phyloP scores from a whole-genome alignment of 2,329 filamentous ascomycete genomes.

The Penicillium sp. region DNA sequence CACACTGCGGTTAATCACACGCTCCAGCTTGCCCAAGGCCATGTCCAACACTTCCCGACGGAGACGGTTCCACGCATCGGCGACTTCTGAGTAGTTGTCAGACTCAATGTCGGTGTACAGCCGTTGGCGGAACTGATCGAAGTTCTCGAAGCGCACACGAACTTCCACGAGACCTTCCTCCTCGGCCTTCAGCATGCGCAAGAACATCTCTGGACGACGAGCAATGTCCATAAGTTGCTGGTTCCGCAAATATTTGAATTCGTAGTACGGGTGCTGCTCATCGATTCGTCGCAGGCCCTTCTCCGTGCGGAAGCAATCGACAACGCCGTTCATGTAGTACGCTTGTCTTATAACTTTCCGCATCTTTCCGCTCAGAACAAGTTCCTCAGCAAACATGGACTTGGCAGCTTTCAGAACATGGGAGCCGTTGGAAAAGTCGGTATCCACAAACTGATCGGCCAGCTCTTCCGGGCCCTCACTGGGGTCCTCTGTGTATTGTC shows the following conservation, averaged over 20 bases:
- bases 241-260: constrained; percentile 94
- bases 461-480: constrained; percentile 79
- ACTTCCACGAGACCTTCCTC: constrained; percentile 91
- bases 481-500: constrained; percentile 84
- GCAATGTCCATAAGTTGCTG: constrained; percentile 83
- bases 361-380: constrained; percentile 85
- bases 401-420: constrained; percentile 79
- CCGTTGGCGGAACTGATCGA: constrained; percentile 74
- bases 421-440: constrained; percentile 74
- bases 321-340: constrained; percentile 80
- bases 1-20: constrained; percentile 83
- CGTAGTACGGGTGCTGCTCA: constrained; percentile 93
- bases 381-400: constrained; percentile 87
- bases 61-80: constrained; percentile 92
- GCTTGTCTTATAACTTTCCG: constrained; percentile 81
- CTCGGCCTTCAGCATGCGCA: constrained; percentile 97
- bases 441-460: constrained; percentile 75
- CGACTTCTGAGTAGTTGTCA: constrained; percentile 92
- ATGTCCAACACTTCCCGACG: constrained; percentile 82
- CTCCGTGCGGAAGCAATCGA: constrained; percentile 89
- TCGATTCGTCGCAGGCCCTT: constrained; percentile 94
- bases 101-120: constrained; percentile 86
- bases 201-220: constrained; percentile 81
- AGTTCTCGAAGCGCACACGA: constrained; percentile 74
- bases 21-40: constrained; percentile 80